Evolutionary conservation across 2,329 filamentous ascomycete genomes (phyloP), one percentile per base, ranked within the genome.

Genomic region (Apiospora pterosperma): DNA sequence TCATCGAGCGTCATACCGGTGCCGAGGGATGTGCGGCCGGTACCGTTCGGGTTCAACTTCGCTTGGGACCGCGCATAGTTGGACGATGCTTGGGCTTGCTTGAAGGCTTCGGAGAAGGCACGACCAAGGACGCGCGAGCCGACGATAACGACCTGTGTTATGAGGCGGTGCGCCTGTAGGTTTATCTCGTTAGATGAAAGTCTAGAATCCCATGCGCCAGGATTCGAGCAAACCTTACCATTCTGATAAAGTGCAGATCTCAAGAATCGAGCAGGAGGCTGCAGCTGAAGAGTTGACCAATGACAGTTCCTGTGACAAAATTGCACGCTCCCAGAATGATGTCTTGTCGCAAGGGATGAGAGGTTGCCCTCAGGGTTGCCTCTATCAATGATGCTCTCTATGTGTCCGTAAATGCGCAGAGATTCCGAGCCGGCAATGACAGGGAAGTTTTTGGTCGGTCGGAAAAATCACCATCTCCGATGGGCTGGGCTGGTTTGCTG

Each of bases 31-130:
- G 73, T 76, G 44, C 74, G 72, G 65, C 75, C 75, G 62, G 80
- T 73, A 11, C 76, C 76, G 39, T 75, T 70, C 44, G 70, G 75
- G 70, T 77, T 79, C 63, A 80, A 76, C 73, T 90, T 91, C 68
- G 85, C 85, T 70, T 90, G 88, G 62, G 92, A 88, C 69, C 90
- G 90, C 71, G 90, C 89, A 78, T 96, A 96, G 77, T 92, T 87
- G 68, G 91, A 92, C 4, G 93, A 91, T 38, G 95, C 95, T 65
- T 93, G 89, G 60, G 96, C 96, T 84, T 99, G 96, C 78, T 92
- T 93, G 83, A 96, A 99, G 70, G 96, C 96, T 81, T 97, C 96
- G 73, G 89, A 84, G 77, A 98, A 96, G 73, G 96, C 94, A 72
- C 94, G 92, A 69, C 94, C 93, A 77, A 99, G 88, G 72, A 98